Conservation (phyloP, 768 basidiomycete species). For the Tricholoma flavovirens region DNA sequence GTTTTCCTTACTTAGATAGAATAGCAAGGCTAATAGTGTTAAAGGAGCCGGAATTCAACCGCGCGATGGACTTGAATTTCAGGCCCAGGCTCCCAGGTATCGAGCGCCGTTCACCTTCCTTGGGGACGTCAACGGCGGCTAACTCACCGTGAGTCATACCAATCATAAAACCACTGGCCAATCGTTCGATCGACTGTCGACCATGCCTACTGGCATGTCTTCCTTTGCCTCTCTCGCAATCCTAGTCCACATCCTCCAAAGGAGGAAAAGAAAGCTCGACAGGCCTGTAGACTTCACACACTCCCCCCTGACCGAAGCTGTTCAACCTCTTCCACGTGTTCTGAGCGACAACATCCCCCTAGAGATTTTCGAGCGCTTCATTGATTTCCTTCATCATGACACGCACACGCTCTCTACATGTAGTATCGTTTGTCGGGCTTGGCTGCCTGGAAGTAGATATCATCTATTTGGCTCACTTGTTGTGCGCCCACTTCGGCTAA, state of each 20-base stretch:
- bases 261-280: background rate
- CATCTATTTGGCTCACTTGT: constrained; percentile 7
- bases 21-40: too few species aligned
- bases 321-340: constrained; percentile 1
- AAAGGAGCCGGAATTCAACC: too few species aligned
- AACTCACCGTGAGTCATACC: too few species aligned
- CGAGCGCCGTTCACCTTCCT: too few species aligned
- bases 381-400: constrained; percentile 9
- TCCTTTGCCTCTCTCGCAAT: background rate
- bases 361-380: constrained; percentile 14
- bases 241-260: background rate
- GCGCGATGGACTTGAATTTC: too few species aligned
- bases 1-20: too few species aligned
- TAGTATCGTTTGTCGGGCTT: constrained; percentile 20
- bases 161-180: too few species aligned
- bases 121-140: too few species aligned
- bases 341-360: constrained; percentile 10
- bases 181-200: too few species aligned
- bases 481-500: constrained; percentile 8
- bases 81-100: too few species aligned
- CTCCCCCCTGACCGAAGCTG: too few species aligned
- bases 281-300: background rate
- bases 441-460: constrained; percentile 16
- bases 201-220: background rate
- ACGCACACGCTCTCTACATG: constrained; percentile 11